Evolutionary conservation across 768 basidiomycete species (phyloP).

Genomic region (Sporobolomyces phaffii): DNA sequence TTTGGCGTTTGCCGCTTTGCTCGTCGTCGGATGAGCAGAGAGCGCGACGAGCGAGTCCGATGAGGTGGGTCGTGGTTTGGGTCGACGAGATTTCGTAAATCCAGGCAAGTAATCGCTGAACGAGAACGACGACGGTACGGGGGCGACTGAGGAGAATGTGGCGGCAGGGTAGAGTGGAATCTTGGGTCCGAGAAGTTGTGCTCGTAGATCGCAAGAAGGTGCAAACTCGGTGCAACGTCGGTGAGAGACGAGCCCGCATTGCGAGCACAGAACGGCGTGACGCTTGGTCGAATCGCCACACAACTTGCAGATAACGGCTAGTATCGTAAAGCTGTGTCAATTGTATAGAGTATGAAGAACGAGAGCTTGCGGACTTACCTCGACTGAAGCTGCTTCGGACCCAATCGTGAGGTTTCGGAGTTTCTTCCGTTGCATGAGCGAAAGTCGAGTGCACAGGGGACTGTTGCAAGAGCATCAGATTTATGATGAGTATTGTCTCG

Average conservation of each 20-base stretch:
- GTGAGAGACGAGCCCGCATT: conserved; percentile 84
- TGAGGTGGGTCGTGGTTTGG: neutral
- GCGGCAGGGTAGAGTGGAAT: neutral
- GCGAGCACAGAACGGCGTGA: conserved; percentile 76
- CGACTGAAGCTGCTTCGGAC: conserved; percentile 80
- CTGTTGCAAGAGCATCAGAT: neutral
- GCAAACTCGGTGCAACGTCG: conserved; percentile 36
- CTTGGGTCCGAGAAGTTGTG: conserved; percentile 23
- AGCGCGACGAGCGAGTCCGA: neutral
- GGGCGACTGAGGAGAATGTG: neutral
- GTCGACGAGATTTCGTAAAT: conserved; percentile 17
- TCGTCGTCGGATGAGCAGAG: neutral
- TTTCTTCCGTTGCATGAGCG: conserved; percentile 1
- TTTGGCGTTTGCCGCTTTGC: neutral
- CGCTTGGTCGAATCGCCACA: conserved; percentile 75
- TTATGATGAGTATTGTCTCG: no score
- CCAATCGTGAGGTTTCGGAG: conserved; percentile 60
- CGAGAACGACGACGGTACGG: neutral
- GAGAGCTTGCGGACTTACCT: conserved; percentile 61
- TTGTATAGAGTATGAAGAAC: no score
- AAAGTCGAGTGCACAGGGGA: neutral
- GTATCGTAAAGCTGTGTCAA: neutral
- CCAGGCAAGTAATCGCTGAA: conserved; percentile 22
- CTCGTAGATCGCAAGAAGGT: conserved; percentile 35
- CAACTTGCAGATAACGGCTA: conserved; percentile 81